Conservation (phyloP, 2,329 filamentous ascomycete species). For the Penicillium psychrosexuale region DNA sequence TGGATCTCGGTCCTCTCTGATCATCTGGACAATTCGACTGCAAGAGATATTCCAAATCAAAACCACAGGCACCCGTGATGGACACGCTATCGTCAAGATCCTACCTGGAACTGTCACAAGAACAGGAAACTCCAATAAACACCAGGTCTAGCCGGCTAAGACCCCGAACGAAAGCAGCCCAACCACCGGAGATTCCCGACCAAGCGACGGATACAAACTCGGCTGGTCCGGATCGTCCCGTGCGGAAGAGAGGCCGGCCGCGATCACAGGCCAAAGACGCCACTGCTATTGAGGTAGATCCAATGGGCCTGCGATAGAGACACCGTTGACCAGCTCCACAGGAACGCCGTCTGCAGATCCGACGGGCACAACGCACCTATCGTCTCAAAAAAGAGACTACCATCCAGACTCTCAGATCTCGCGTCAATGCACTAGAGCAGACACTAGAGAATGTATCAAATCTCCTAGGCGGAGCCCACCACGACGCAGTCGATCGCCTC, state of each 20-base stretch:
- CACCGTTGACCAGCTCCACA: slow-evolving; percentile 10
- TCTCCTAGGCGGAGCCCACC: slow-evolving; percentile 7
- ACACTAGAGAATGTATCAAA: slow-evolving; percentile 19
- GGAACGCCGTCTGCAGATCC: slow-evolving; percentile 74
- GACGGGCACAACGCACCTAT: slow-evolving; percentile 81
- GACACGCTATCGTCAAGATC: slow-evolving; percentile 20
- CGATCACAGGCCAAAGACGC: slow-evolving; percentile 22
- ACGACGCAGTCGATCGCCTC: not conserved
- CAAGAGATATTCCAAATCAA: not conserved
- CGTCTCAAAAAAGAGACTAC: slow-evolving; percentile 79
- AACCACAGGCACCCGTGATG: not conserved
- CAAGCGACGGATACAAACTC: not conserved
- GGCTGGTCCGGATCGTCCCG: slow-evolving; percentile 8
- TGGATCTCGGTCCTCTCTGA: not conserved
- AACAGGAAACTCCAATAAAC: not conserved
- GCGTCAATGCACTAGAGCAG: slow-evolving; percentile 66
- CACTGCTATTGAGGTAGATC: slow-evolving; percentile 20
- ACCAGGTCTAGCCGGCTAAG: not conserved
- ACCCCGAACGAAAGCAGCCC: not conserved
- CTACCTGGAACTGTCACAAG: slow-evolving; percentile 15
- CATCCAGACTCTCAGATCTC: slow-evolving; percentile 68
- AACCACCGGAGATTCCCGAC: slow-evolving; percentile 13
- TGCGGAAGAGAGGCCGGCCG: slow-evolving; percentile 22
- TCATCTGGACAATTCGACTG: not conserved
- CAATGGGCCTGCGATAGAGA: not conserved